Percentiles rank a stretch among this genome's conserved stretches.
Conservation (phyloP, 331 rosid species). For the Spiraea crenata region DNA sequence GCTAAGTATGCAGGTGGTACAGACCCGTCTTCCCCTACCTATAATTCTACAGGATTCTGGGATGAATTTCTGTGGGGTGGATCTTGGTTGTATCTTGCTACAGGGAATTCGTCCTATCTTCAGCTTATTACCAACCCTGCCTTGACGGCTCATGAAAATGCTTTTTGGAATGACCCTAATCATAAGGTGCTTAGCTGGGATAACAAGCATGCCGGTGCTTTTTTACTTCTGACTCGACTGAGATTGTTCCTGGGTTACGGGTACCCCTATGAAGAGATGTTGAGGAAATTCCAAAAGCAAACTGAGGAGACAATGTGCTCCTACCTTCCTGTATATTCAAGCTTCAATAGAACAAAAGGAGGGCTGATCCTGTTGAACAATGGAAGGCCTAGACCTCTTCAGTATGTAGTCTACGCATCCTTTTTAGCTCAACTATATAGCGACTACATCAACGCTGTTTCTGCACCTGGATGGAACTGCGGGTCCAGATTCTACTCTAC, state of each 20-base stretch:
- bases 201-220: constrained; percentile 32
- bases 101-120: constrained; percentile 21
- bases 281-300: constrained; percentile 10
- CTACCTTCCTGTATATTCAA: constrained; percentile 8
- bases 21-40: constrained; percentile 5
- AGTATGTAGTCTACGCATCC: constrained; percentile 27
- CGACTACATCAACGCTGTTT: constrained; percentile 13
- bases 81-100: constrained; percentile 28
- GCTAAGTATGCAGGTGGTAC: constrained; percentile 1
- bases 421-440: constrained; percentile 26
- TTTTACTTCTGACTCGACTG: constrained; percentile 20
- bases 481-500: not conserved
- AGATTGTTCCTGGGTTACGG: constrained; percentile 17
- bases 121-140: constrained; percentile 14
- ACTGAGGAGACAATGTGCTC: constrained; percentile 21
- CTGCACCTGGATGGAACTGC: constrained; percentile 12
- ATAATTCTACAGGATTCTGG: constrained; percentile 28
- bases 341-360: constrained; percentile 22
- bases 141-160: not conserved
- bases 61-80: constrained; percentile 34
- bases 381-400: constrained; percentile 19
- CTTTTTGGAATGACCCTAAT: not conserved
- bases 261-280: constrained; percentile 24
- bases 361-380: constrained; percentile 26
- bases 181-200: constrained; percentile 24